phyloP scores from a whole-genome alignment of 2,329 filamentous ascomycete genomes.

The Botryosphaeria dothidea region DNA sequence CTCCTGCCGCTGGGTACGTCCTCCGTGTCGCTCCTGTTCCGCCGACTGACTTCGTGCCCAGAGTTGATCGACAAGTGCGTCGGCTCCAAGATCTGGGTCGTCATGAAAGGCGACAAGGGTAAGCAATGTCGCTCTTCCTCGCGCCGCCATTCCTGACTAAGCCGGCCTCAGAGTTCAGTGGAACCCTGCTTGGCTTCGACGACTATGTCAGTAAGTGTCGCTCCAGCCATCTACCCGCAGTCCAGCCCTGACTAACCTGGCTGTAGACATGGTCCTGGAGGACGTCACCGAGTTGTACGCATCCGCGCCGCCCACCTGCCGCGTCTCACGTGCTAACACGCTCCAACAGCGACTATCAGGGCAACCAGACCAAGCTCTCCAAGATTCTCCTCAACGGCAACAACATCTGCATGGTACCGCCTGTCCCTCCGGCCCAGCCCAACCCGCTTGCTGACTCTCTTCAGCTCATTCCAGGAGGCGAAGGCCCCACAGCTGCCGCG shows the following conservation, averaged over 20 bases:
- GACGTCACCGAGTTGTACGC: conserved; percentile 94
- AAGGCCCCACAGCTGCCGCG: conserved; percentile 18
- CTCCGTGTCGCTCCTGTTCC: background rate
- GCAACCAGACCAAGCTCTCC: conserved; percentile 81
- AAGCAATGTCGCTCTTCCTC: conserved; percentile 25
- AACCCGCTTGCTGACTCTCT: background rate
- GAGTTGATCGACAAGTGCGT: conserved; percentile 99
- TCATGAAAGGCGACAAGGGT: conserved; percentile 99
- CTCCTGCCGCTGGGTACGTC: conserved; percentile 37
- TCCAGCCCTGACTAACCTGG: conserved; percentile 1
- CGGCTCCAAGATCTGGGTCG: conserved; percentile 94
- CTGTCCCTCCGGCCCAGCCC: background rate
- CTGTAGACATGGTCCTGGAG: conserved; percentile 91
- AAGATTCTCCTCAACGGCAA: conserved; percentile 98
- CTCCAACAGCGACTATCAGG: conserved; percentile 76
- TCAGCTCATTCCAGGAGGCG: conserved; percentile 24
- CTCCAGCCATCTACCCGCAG: background rate
- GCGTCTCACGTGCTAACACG: background rate
- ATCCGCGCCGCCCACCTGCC: background rate
- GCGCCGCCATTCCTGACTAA: conserved; percentile 1
- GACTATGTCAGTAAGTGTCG: conserved; percentile 95
- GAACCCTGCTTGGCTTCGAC: conserved; percentile 92
- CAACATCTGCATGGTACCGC: conserved; percentile 94
- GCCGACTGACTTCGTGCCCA: conserved; percentile 37
- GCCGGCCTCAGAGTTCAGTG: conserved; percentile 76